Conservation (phyloP, 768 basidiomycete genomes). For the Boletus sp. region DNA sequence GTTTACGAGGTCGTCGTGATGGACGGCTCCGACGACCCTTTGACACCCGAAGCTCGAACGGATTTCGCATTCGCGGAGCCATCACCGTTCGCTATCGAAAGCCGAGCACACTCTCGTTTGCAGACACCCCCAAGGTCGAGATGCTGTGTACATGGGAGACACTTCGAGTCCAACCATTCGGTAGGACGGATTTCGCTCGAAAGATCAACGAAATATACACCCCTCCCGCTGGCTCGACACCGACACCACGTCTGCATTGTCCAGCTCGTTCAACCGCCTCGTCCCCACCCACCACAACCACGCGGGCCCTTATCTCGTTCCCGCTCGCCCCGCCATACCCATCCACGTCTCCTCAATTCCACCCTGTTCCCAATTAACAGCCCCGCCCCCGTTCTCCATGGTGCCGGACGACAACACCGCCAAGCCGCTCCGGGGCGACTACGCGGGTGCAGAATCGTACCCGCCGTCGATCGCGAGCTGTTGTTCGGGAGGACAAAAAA, state of each 20-base stretch:
- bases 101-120: no score
- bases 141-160: no score
- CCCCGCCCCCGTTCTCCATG: constrained; percentile 17
- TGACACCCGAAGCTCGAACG: no score
- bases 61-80: no score
- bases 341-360: not conserved
- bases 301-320: constrained; percentile 54
- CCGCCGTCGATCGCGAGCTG: constrained; percentile 79
- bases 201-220: no score
- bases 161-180: no score
- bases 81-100: no score
- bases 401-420: constrained; percentile 36
- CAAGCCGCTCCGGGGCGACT: constrained; percentile 33
- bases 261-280: constrained; percentile 76
- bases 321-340: constrained; percentile 28
- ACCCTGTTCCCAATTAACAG: not conserved
- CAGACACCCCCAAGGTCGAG: no score
- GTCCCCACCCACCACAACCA: constrained; percentile 69
- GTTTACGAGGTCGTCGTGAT: no score
- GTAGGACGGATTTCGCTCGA: no score
- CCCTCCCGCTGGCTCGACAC: constrained; percentile 29
- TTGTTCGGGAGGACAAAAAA: constrained; percentile 85
- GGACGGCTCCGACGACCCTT: no score
- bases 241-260: constrained; percentile 45
- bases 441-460: constrained; percentile 65